Conservation (phyloP, 1,139 yeast genomes). For the Pichia sp. region DNA sequence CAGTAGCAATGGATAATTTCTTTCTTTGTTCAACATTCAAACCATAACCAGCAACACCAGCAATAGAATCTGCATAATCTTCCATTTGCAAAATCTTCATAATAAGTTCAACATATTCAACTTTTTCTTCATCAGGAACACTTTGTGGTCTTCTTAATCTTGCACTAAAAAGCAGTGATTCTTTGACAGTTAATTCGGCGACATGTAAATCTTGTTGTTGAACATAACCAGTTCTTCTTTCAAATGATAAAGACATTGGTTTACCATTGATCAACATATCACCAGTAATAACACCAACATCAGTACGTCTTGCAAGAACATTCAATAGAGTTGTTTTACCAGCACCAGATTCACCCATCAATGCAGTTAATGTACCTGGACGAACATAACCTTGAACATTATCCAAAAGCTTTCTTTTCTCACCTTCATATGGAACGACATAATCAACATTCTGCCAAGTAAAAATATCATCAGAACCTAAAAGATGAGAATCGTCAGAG, state of each 20-base stretch:
- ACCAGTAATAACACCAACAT: constrained; percentile 51
- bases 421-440: constrained; percentile 42
- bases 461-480: constrained; percentile 36
- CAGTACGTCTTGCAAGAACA: constrained; percentile 51
- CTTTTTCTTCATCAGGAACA: constrained; percentile 44
- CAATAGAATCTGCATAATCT: constrained; percentile 53
- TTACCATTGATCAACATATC: constrained; percentile 51
- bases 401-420: constrained; percentile 42
- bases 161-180: constrained; percentile 51
- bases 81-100: constrained; percentile 48
- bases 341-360: constrained; percentile 74
- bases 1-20: constrained; percentile 42
- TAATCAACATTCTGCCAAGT: constrained; percentile 42
- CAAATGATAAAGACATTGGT: constrained; percentile 41
- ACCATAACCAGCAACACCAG: constrained; percentile 51
- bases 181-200: constrained; percentile 48
- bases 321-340: constrained; percentile 66
- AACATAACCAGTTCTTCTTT: constrained; percentile 54
- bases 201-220: constrained; percentile 58
- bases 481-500: constrained; percentile 10
- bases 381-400: constrained; percentile 53
- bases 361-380: constrained; percentile 56
- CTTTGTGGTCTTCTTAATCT: constrained; percentile 46
- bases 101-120: constrained; percentile 48
- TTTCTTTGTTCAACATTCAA: constrained; percentile 55